A percentile compares a stretch with the other conserved stretches of the same genome.
phyloP scores from a whole-genome alignment of 805 yeast species.

The Candida broadrunensis region DNA sequence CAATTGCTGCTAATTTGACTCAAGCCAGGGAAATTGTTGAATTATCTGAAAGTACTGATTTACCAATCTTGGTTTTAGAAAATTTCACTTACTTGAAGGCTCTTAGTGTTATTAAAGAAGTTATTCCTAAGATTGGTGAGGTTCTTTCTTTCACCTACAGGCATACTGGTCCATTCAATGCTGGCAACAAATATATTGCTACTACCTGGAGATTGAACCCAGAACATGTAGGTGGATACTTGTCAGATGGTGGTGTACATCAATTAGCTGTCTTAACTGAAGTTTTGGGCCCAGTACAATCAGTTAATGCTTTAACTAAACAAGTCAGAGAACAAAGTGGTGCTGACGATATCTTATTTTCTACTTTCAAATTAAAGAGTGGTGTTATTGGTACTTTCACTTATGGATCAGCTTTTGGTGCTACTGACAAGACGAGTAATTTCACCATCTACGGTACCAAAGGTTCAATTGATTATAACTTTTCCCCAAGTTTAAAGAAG shows the following conservation, averaged over 20 bases:
- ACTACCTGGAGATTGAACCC: conserved; percentile 91
- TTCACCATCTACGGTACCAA: conserved; percentile 75
- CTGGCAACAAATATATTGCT: conserved; percentile 54
- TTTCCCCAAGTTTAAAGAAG: conserved; percentile 45
- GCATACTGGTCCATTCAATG: conserved; percentile 71
- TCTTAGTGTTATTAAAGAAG: conserved; percentile 47
- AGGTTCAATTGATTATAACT: conserved; percentile 72
- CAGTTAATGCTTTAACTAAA: conserved; percentile 71
- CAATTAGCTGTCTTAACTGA: conserved; percentile 85
- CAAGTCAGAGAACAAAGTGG: conserved; percentile 81
- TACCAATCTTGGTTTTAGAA: conserved; percentile 78
- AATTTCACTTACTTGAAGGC: conserved; percentile 78
- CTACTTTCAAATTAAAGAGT: conserved; percentile 58
- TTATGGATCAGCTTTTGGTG: conserved; percentile 85
- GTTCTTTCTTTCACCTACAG: conserved; percentile 66
- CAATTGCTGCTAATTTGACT: conserved; percentile 79
- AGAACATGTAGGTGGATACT: conserved; percentile 87
- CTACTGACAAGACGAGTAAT: conserved; percentile 63
- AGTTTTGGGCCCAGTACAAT: conserved; percentile 69
- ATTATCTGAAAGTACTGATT: conserved; percentile 54
- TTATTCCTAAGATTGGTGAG: conserved; percentile 70
- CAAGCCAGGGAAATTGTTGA: conserved; percentile 81
- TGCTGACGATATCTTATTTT: conserved; percentile 73
- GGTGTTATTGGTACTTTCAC: conserved; percentile 81
- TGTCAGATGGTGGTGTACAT: conserved; percentile 96